These are phyloP conservation scores for Postia placenta DNA, from an alignment of 768 basidiomycete species.

Conservation along the genomic window DNA sequence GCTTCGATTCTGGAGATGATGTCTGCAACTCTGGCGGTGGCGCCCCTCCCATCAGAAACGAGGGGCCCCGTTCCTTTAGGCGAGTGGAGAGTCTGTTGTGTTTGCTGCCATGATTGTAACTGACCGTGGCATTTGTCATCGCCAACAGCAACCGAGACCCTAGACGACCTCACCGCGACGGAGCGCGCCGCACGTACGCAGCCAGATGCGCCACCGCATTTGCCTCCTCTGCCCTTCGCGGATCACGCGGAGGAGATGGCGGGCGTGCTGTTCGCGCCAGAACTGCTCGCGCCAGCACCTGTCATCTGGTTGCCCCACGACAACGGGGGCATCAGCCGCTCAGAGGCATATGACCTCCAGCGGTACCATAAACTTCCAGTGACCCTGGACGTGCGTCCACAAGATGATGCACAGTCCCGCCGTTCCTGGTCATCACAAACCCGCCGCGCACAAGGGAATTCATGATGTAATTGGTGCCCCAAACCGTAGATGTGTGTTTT, in stretches of 20 bases:
- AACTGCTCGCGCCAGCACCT: conserved; percentile 69
- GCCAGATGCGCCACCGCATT: conserved; percentile 69
- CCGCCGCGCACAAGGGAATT: neutral
- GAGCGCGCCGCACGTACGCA: conserved; percentile 74
- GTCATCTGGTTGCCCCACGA: conserved; percentile 87
- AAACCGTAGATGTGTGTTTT: neutral
- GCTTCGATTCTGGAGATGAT: conserved; percentile 84
- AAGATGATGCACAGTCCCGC: conserved; percentile 44
- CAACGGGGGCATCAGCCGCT: conserved; percentile 61
- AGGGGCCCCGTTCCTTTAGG: conserved; percentile 63
- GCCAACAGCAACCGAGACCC: conserved; percentile 56
- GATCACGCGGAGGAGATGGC: conserved; percentile 77
- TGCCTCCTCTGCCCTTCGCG: conserved; percentile 61
- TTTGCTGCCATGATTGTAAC: neutral
- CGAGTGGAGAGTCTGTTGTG: conserved; percentile 30
- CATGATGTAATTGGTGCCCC: neutral
- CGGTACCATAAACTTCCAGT: conserved; percentile 67
- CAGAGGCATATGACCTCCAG: conserved; percentile 71
- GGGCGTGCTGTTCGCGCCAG: conserved; percentile 76
- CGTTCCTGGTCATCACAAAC: conserved; percentile 16
- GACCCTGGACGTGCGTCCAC: conserved; percentile 58
- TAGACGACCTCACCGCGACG: conserved; percentile 78
- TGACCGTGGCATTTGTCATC: conserved; percentile 1
- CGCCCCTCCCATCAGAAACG: conserved; percentile 50
- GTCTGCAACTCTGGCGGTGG: conserved; percentile 69